These are phyloP conservation scores for Pythium folliculosum DNA, from an alignment of 352 stramenopile species.

Conservation along the genomic window DNA sequence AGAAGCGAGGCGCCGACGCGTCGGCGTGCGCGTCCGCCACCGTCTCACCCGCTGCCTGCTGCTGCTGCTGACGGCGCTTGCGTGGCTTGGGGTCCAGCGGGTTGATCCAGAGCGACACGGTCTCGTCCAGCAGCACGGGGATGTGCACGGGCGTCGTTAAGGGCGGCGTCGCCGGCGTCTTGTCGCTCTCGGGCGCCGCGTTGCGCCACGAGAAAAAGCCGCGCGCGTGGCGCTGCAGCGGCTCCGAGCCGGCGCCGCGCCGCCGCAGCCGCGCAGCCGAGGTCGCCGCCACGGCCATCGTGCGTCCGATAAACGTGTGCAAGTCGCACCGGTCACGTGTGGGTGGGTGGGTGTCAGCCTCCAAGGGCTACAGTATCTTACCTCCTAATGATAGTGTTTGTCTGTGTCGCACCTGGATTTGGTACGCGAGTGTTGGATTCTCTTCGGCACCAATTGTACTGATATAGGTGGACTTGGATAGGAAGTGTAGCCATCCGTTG, in stretches of 20 bases:
- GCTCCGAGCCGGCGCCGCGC: neutral
- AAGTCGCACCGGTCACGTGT: too few species aligned
- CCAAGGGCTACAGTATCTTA: too few species aligned
- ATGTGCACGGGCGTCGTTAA: conserved; percentile 38
- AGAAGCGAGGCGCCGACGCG: conserved; percentile 34
- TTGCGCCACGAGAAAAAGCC: conserved; percentile 23
- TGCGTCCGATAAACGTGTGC: too few species aligned
- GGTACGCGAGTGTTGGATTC: too few species aligned
- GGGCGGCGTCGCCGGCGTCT: neutral
- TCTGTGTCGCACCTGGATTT: too few species aligned
- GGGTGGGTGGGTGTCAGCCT: neutral
- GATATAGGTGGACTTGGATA: too few species aligned
- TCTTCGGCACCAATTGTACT: too few species aligned
- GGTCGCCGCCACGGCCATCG: neutral
- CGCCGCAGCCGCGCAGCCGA: conserved; percentile 11
- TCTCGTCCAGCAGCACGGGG: conserved; percentile 63
- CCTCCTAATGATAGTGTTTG: too few species aligned
- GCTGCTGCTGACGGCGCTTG: neutral
- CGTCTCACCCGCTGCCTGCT: neutral
- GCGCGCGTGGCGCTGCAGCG: neutral
- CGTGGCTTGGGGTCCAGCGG: conserved; percentile 14
- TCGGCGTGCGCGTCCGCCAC: neutral
- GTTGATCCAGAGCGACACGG: conserved; percentile 34
- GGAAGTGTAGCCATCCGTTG: too few species aligned
- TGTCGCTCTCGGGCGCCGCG: neutral